Conservation (phyloP, 2,329 filamentous ascomycete species). For the Pleoardoris graminearum region DNA sequence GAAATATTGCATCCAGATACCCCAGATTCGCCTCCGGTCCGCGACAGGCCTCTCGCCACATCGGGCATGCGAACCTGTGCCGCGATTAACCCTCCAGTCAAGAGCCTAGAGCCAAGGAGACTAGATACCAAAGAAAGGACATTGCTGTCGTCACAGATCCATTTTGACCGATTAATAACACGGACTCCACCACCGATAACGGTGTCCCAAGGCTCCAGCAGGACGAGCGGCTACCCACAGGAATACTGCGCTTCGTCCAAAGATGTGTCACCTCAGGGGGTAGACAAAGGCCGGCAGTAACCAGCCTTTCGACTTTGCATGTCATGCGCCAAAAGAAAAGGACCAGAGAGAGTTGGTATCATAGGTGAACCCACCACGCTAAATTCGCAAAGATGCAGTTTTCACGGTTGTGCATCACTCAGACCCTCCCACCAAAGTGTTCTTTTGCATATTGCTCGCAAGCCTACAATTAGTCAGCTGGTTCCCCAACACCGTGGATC, state of each 20-base stretch:
- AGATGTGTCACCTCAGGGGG: too few relatives aligned
- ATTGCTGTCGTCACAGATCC: slow-evolving; percentile 15
- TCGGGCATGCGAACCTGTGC: slow-evolving; percentile 23
- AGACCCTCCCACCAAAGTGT: slow-evolving; percentile 69
- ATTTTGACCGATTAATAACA: slow-evolving; percentile 27
- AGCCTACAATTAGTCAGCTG: slow-evolving; percentile 56
- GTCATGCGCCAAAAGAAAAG: slow-evolving; percentile 28
- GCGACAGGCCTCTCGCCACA: slow-evolving; percentile 27
- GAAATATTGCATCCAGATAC: slow-evolving; percentile 23
- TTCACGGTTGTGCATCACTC: slow-evolving; percentile 39
- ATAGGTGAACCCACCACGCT: slow-evolving; percentile 36
- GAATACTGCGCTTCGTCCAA: not conserved
- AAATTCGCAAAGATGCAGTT: slow-evolving; percentile 39
- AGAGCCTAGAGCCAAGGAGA: slow-evolving; percentile 16
- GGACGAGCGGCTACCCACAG: slow-evolving; percentile 35
- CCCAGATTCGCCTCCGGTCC: slow-evolving; percentile 20
- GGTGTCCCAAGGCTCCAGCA: slow-evolving; percentile 28
- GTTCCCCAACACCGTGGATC: slow-evolving; percentile 7
- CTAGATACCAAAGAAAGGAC: slow-evolving; percentile 15
- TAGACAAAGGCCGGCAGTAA: not conserved
- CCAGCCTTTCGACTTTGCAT: slow-evolving; percentile 14
- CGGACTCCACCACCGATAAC: slow-evolving; percentile 30
- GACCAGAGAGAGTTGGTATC: slow-evolving; percentile 43
- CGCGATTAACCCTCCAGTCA: slow-evolving; percentile 12
- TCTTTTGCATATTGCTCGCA: slow-evolving; percentile 96